Percentiles rank a stretch among this genome's conserved stretches.
Conservation (phyloP, 306 rosid genomes). For the Begonia loranthoides region DNA sequence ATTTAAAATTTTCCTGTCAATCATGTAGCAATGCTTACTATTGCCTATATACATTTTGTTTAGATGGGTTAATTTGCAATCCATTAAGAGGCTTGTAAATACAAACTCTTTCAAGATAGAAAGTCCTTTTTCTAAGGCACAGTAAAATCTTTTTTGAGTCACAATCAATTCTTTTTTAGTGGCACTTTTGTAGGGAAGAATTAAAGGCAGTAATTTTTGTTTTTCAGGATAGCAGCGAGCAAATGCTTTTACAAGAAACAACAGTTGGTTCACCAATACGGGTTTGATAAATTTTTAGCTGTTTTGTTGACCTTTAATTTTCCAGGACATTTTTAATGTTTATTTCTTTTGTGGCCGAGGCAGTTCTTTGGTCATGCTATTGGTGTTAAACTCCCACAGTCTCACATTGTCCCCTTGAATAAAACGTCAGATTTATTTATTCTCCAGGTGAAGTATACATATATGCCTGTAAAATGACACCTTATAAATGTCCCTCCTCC, state of each 20-base stretch:
- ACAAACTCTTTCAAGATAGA: conserved; percentile 25
- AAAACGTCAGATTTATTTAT: conserved; percentile 52
- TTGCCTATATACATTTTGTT: conserved; percentile 1
- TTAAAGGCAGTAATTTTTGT: too few species aligned
- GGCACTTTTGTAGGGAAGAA: too few species aligned
- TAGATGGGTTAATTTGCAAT: conserved; percentile 56
- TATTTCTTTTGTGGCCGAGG: conserved; percentile 8
- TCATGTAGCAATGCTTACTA: conserved; percentile 6
- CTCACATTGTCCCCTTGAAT: conserved; percentile 39
- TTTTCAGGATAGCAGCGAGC: conserved; percentile 22
- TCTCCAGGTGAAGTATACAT: conserved; percentile 33
- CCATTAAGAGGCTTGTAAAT: conserved; percentile 42
- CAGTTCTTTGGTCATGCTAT: conserved; percentile 44
- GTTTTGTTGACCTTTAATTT: conserved; percentile 1
- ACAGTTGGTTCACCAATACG: conserved; percentile 29
- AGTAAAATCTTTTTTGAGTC: neutral
- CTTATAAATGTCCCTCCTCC: too few species aligned
- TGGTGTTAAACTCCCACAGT: conserved; percentile 44
- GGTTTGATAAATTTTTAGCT: conserved; percentile 20
- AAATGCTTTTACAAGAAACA: conserved; percentile 24
- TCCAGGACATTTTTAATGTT: neutral
- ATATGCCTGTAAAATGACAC: neutral
- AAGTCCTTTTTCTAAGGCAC: conserved; percentile 31
- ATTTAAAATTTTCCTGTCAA: conserved; percentile 8
- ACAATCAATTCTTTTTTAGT: too few species aligned